Conservation (phyloP, 257 asterid genomes). For the Solanum rostratum region DNA sequence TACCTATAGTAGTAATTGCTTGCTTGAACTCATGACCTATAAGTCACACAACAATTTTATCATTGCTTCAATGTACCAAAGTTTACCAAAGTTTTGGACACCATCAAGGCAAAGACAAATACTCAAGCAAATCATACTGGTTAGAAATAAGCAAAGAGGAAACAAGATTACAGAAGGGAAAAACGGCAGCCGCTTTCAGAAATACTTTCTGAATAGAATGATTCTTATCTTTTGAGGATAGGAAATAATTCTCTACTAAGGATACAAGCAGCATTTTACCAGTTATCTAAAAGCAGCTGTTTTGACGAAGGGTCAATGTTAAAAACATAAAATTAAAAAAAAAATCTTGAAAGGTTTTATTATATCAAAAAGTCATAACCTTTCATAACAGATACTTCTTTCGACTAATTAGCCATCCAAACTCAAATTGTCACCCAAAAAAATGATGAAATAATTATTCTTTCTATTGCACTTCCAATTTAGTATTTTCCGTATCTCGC, state of each 20-base stretch:
- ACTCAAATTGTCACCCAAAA: neutral
- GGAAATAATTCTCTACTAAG: neutral
- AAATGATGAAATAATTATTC: neutral
- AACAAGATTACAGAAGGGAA: neutral
- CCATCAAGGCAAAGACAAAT: too few relatives aligned
- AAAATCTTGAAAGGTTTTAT: neutral
- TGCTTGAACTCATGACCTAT: too few relatives aligned
- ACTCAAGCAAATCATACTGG: neutral
- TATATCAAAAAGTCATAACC: neutral
- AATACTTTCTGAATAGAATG: neutral
- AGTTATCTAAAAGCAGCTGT: neutral
- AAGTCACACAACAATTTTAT: too few relatives aligned
- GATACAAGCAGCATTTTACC: neutral
- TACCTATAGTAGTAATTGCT: too few relatives aligned
- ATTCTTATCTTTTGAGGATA: neutral
- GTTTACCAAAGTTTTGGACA: too few relatives aligned
- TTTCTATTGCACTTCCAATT: neutral
- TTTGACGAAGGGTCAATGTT: neutral
- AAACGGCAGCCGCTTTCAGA: neutral
- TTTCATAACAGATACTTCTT: neutral
- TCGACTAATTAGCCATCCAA: neutral
- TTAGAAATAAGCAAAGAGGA: neutral
- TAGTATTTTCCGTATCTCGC: neutral
- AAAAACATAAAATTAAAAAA: neutral
- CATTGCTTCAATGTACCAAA: too few relatives aligned